Evolutionary conservation across 2,329 filamentous ascomycete genomes (phyloP).

Genomic region (Cladobotryum protrusum): DNA sequence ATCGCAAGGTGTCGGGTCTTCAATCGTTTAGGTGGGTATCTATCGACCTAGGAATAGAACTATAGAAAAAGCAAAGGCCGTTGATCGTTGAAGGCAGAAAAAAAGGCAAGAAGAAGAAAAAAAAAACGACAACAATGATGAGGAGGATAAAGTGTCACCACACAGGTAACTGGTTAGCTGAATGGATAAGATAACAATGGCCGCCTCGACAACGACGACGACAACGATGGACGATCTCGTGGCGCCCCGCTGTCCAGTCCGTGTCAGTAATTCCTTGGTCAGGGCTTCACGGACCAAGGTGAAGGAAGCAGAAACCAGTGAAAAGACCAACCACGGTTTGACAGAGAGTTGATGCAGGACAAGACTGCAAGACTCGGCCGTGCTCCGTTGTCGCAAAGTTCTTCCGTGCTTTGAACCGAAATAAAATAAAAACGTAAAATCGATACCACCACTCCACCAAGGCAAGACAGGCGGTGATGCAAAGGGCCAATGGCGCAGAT

Average conservation of each 20-base stretch:
- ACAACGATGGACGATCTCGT: slow-evolving; percentile 1
- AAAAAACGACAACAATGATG: not conserved
- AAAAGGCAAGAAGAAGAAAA: not conserved
- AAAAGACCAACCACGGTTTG: too few species aligned
- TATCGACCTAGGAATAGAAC: not conserved
- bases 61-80: not conserved
- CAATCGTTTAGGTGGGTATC: not conserved
- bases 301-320: too few species aligned
- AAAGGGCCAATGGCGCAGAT: slow-evolving; percentile 12
- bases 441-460: too few species aligned
- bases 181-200: slow-evolving; percentile 1
- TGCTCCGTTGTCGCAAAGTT: too few species aligned
- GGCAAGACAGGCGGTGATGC: slow-evolving; percentile 12
- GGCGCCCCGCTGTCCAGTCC: not conserved
- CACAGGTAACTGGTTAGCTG: not conserved
- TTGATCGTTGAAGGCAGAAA: not conserved
- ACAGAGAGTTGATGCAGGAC: too few species aligned
- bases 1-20: not conserved
- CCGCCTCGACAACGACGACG: not conserved
- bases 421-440: too few species aligned
- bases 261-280: not conserved
- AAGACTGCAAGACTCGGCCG: too few species aligned
- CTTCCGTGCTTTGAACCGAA: too few species aligned
- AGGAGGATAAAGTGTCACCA: not conserved
- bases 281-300: not conserved